These are phyloP conservation scores for Skeletonema marinoi DNA, from an alignment of 108 stramenopile species.

Conservation along the genomic window DNA sequence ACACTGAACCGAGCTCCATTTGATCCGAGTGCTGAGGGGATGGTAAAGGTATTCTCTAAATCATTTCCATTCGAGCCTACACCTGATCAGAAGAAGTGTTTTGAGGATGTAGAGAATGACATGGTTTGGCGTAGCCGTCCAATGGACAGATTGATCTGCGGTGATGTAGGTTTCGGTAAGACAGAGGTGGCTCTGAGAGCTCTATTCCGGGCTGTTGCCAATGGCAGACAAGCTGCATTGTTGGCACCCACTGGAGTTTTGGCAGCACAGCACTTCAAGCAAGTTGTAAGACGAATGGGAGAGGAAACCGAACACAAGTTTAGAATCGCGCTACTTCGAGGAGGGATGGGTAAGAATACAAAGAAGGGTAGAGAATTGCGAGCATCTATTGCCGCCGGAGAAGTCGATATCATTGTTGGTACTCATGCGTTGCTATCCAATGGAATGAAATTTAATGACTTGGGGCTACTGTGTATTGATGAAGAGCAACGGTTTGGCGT, in stretches of 20 bases:
- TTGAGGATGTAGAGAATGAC: constrained; percentile 91
- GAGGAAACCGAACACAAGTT: constrained; percentile 63
- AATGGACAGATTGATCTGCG: constrained; percentile 96
- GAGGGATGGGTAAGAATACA: constrained; percentile 73
- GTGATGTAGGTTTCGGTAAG: constrained; percentile 99
- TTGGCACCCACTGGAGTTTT: constrained; percentile 93
- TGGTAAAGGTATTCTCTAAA: constrained; percentile 70
- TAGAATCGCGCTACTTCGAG: constrained; percentile 66
- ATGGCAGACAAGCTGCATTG: constrained; percentile 91
- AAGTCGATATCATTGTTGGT: constrained; percentile 86
- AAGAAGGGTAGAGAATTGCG: constrained; percentile 73
- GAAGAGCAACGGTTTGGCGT: constrained; percentile 99
- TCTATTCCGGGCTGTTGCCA: constrained; percentile 77
- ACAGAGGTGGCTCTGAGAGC: constrained; percentile 96
- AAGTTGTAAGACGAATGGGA: constrained; percentile 72
- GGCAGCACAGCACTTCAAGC: constrained; percentile 92
- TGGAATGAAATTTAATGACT: constrained; percentile 78
- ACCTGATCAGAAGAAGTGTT: constrained; percentile 83
- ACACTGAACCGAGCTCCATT: constrained; percentile 71
- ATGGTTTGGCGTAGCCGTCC: constrained; percentile 93
- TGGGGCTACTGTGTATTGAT: constrained; percentile 93
- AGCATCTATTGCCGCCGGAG: constrained; percentile 66
- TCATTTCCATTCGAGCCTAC: constrained; percentile 86
- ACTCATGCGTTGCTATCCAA: constrained; percentile 90
- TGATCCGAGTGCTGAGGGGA: constrained; percentile 64